Evolutionary conservation across 2,329 filamentous ascomycete genomes (phyloP).

Genomic region (Clathrospora elynae): DNA sequence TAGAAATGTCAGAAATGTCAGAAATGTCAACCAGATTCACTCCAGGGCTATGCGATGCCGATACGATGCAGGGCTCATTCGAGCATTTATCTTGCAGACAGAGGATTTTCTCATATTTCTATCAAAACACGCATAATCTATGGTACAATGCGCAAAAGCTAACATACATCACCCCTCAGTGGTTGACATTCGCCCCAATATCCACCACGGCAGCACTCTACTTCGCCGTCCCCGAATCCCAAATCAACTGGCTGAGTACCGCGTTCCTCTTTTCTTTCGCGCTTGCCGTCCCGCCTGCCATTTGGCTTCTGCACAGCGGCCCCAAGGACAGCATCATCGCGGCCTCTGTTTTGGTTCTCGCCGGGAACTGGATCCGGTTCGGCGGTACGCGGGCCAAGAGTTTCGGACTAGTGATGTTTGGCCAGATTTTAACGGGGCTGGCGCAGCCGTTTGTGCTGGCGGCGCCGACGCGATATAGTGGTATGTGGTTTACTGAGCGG

Average conservation of each 20-base stretch:
- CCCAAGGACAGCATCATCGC: constrained; percentile 77
- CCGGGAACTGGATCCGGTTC: constrained; percentile 92
- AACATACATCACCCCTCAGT: too few relatives aligned
- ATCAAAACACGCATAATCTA: too few relatives aligned
- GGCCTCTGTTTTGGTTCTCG: constrained; percentile 72
- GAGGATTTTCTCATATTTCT: too few relatives aligned
- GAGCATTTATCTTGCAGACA: too few relatives aligned
- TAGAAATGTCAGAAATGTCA: too few relatives aligned
- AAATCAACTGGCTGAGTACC: constrained; percentile 92
- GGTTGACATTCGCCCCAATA: constrained; percentile 89
- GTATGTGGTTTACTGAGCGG: constrained; percentile 87
- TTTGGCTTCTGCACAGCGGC: constrained; percentile 79
- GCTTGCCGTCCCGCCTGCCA: constrained; percentile 67
- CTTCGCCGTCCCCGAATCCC: constrained; percentile 73
- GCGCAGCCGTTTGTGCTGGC: constrained; percentile 91
- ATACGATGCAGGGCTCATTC: background rate
- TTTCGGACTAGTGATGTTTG: constrained; percentile 82
- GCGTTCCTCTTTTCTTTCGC: constrained; percentile 86
- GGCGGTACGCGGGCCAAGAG: constrained; percentile 65
- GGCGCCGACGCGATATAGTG: constrained; percentile 87
- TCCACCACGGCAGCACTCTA: constrained; percentile 74
- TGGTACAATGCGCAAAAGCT: too few relatives aligned
- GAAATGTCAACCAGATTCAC: too few relatives aligned
- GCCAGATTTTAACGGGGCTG: constrained; percentile 86
- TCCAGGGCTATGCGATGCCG: too few relatives aligned